These are phyloP conservation scores for Leccinum barrowsii DNA, from an alignment of 768 basidiomycete species.

Conservation along the genomic window DNA sequence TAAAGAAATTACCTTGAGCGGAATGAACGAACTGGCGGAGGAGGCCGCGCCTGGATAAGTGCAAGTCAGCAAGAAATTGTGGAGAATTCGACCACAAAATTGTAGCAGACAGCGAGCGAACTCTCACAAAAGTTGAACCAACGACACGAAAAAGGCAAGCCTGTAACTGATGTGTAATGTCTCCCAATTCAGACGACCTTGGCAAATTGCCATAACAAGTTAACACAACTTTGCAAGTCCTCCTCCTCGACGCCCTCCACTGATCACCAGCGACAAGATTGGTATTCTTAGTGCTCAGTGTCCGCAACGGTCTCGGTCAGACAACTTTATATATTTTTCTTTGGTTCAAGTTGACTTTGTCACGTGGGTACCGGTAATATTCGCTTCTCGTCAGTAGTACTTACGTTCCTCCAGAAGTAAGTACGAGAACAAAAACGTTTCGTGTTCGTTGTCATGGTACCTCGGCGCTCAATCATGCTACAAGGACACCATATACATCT, in stretches of 20 bases:
- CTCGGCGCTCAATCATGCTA: not conserved
- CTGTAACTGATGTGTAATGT: slow-evolving; percentile 43
- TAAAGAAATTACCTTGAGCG: slow-evolving; percentile 43
- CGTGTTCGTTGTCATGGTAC: slow-evolving; percentile 10
- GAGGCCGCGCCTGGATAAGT: slow-evolving; percentile 59
- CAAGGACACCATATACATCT: not conserved
- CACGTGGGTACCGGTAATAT: slow-evolving; percentile 30
- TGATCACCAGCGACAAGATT: slow-evolving; percentile 12
- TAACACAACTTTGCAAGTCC: slow-evolving; percentile 3
- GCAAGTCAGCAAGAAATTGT: slow-evolving; percentile 9
- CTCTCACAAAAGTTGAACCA: slow-evolving; percentile 33
- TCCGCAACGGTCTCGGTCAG: slow-evolving; percentile 11
- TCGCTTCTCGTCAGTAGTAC: not conserved
- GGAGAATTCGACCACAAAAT: not conserved
- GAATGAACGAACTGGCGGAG: slow-evolving; percentile 64
- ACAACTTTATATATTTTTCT: slow-evolving; percentile 36
- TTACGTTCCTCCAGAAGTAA: not conserved
- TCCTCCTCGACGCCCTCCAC: slow-evolving; percentile 5
- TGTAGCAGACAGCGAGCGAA: slow-evolving; percentile 10
- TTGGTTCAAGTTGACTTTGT: slow-evolving; percentile 53
- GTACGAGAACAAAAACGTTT: slow-evolving; percentile 10
- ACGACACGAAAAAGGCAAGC: slow-evolving; percentile 38
- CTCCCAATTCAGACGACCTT: slow-evolving; percentile 36
- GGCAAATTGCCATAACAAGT: slow-evolving; percentile 31
- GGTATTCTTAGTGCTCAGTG: slow-evolving; percentile 11